Conservation (phyloP, 805 yeast species). For the Candida sanyiensis region DNA sequence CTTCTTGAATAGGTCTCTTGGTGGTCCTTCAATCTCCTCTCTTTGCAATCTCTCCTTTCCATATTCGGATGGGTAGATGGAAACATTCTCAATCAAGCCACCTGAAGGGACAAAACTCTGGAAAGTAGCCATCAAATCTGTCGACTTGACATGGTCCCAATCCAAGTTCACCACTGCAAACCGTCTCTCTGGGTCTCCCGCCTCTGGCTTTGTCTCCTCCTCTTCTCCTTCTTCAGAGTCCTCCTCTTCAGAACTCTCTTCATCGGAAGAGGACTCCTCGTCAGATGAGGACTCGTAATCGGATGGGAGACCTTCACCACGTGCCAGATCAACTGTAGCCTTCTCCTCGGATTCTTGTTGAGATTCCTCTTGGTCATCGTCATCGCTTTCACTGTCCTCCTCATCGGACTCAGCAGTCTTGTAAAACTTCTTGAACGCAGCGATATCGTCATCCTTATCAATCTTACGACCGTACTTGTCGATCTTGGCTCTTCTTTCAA, state of each 20-base stretch:
- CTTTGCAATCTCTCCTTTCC: conserved; percentile 88
- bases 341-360: conserved; percentile 17
- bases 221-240: conserved; percentile 41
- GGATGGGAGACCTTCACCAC: conserved; percentile 54
- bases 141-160: conserved; percentile 92
- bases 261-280: conserved; percentile 37
- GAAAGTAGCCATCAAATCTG: conserved; percentile 85
- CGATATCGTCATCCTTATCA: conserved; percentile 39
- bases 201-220: conserved; percentile 61
- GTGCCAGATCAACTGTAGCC: conserved; percentile 47
- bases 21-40: conserved; percentile 91
- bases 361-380: conserved; percentile 13
- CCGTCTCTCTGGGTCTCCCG: conserved; percentile 76
- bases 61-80: conserved; percentile 81
- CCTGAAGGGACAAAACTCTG: conserved; percentile 74
- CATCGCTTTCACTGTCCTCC: conserved; percentile 36
- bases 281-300: conserved; percentile 37
- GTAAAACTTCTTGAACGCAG: conserved; percentile 19
- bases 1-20: conserved; percentile 67
- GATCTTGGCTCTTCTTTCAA: conserved; percentile 50
- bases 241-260: conserved; percentile 39
- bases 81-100: conserved; percentile 62
- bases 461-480: conserved; percentile 86
- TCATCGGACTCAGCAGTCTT: conserved; percentile 43
- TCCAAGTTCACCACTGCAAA: conserved; percentile 94